Conservation (phyloP, 768 basidiomycete genomes). For the Strobilomyces echinocephalus region DNA sequence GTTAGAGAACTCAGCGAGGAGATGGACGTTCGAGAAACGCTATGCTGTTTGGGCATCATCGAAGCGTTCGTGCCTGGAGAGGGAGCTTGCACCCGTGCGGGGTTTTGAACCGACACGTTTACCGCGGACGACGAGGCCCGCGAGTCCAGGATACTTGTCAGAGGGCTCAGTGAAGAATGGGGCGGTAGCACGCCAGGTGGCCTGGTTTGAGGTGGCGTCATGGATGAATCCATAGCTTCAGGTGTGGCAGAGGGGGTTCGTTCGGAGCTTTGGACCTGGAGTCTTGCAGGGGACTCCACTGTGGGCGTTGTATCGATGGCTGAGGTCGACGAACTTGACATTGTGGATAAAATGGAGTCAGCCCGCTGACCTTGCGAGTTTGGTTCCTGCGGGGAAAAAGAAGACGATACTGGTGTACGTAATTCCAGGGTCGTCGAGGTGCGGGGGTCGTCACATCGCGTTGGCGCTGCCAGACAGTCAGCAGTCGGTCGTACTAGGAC, state of each 20-base stretch:
- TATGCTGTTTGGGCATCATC: not conserved
- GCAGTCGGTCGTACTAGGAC: slow-evolving; percentile 6
- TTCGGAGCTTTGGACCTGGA: not conserved
- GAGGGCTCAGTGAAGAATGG: not conserved
- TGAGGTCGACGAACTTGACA: not conserved
- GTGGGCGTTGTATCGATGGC: too few species aligned
- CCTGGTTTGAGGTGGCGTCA: not conserved
- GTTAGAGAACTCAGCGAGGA: not conserved
- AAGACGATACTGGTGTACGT: not conserved
- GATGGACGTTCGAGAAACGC: too few species aligned
- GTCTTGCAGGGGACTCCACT: not conserved
- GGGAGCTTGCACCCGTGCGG: not conserved
- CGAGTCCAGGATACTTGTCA: not conserved
- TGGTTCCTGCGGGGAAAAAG: not conserved
- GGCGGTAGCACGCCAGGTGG: not conserved
- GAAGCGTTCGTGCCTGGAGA: not conserved
- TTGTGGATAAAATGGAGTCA: not conserved
- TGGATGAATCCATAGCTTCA: not conserved
- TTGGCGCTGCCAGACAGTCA: not conserved
- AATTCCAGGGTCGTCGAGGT: not conserved
- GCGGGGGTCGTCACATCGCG: not conserved
- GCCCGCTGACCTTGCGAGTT: not conserved
- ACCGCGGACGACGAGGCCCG: not conserved
- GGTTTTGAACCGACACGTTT: not conserved
- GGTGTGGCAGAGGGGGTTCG: not conserved